Percentiles rank a stretch among this genome's conserved stretches.
Evolutionary conservation across 208 protist species (phyloP).

Genomic region (Crithidia bombi): DNA sequence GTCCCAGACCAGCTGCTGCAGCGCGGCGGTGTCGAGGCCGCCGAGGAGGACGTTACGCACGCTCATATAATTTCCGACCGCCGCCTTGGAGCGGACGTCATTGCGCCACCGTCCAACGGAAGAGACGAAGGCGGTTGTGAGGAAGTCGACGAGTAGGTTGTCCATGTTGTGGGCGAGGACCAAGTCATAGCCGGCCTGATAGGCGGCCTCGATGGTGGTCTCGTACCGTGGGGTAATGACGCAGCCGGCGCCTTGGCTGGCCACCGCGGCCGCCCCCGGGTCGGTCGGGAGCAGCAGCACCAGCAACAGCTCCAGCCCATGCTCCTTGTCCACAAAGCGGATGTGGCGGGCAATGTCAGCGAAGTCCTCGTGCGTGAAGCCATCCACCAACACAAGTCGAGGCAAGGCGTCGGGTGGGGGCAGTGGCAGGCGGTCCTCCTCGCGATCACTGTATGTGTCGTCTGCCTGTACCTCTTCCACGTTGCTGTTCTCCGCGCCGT

Average conservation of each 20-base stretch:
- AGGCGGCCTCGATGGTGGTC: conserved; percentile 60
- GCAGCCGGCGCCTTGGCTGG: conserved; percentile 56
- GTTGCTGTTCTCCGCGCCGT: background rate
- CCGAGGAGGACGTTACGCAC: conserved; percentile 68
- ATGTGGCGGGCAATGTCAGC: conserved; percentile 72
- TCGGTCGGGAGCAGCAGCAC: conserved; percentile 61
- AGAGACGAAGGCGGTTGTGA: conserved; percentile 73
- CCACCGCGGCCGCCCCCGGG: conserved; percentile 1
- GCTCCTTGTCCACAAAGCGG: conserved; percentile 67
- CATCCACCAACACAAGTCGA: conserved; percentile 76
- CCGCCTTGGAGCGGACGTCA: conserved; percentile 71
- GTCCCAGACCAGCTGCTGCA: conserved; percentile 56
- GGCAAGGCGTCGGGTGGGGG: conserved; percentile 56
- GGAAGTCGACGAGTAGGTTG: conserved; percentile 76
- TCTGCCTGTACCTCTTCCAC: conserved; percentile 6
- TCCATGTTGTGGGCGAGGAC: conserved; percentile 80
- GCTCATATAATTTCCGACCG: conserved; percentile 81
- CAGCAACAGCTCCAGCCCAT: conserved; percentile 69
- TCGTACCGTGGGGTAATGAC: conserved; percentile 56
- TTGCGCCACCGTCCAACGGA: conserved; percentile 76
- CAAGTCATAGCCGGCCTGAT: conserved; percentile 79
- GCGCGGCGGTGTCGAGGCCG: conserved; percentile 43
- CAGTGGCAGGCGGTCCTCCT: conserved; percentile 22
- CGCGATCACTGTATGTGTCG: conserved; percentile 2
- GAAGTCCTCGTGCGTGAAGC: conserved; percentile 84